Evolutionary conservation across 169 alveolate species (phyloP).

Genomic region (Babesia microti): DNA sequence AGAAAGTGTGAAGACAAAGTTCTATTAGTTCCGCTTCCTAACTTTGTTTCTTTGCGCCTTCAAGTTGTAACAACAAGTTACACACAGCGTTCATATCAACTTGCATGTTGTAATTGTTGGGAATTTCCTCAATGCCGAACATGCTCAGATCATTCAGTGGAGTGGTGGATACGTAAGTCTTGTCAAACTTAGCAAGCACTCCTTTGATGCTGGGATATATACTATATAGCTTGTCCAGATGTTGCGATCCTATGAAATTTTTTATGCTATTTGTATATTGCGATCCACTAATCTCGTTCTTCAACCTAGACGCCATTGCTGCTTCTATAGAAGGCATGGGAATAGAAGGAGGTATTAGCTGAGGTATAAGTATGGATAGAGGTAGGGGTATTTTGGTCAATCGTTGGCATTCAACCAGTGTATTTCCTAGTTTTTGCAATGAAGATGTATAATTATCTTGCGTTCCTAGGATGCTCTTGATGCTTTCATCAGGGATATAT

Average conservation of each 20-base stretch:
- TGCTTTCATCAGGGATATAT: neutral
- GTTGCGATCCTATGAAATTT: slow-evolving; percentile 17
- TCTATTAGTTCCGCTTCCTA: too few relatives aligned
- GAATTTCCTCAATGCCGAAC: too few relatives aligned
- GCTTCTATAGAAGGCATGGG: too few relatives aligned
- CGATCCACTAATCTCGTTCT: slow-evolving; percentile 1
- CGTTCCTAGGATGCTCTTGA: neutral
- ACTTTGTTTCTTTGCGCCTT: too few relatives aligned
- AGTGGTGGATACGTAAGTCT: too few relatives aligned
- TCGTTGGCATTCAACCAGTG: neutral
- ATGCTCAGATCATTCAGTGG: slow-evolving; percentile 17
- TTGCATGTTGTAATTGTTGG: too few relatives aligned
- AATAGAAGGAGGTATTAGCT: neutral
- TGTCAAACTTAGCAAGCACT: too few relatives aligned
- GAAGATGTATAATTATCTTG: neutral
- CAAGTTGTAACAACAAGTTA: too few relatives aligned
- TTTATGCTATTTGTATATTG: slow-evolving; percentile 22
- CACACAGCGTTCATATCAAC: too few relatives aligned
- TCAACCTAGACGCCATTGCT: slow-evolving; percentile 5
- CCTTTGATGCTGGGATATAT: slow-evolving; percentile 16
- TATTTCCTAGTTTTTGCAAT: neutral
- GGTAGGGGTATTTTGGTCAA: neutral
- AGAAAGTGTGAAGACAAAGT: too few relatives aligned
- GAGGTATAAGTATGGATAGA: neutral
- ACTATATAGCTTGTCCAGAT: slow-evolving; percentile 9